These are phyloP conservation scores for Diaporthe caulivora DNA, from an alignment of 2,329 filamentous ascomycete genomes.

Conservation along the genomic window DNA sequence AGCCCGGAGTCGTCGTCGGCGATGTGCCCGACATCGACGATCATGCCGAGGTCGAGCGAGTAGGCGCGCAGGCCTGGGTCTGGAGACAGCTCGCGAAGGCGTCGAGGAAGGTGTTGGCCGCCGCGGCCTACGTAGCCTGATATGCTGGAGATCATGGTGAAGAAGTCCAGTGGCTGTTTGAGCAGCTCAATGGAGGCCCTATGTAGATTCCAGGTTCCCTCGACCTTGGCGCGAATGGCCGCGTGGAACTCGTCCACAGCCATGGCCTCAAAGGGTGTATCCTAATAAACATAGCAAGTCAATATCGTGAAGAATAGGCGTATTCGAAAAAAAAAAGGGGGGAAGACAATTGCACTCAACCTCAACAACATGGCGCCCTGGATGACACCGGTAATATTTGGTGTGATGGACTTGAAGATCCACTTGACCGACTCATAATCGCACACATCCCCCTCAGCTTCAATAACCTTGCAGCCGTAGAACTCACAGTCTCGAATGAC, in stretches of 20 bases:
- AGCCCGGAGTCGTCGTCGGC: constrained; percentile 41
- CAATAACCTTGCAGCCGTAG: constrained; percentile 41
- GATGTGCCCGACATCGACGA: constrained; percentile 50
- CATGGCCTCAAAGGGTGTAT: constrained; percentile 1
- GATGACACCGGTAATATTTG: constrained; percentile 46
- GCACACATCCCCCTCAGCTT: constrained; percentile 41
- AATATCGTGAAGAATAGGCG: too few relatives aligned
- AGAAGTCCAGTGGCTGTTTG: constrained; percentile 50
- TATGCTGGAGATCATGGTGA: constrained; percentile 51
- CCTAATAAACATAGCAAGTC: too few relatives aligned
- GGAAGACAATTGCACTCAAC: too few relatives aligned
- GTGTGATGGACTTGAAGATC: constrained; percentile 28
- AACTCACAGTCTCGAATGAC: constrained; percentile 41
- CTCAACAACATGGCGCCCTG: constrained; percentile 49
- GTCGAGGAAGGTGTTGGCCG: constrained; percentile 57
- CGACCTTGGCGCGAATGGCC: constrained; percentile 50
- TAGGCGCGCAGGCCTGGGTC: constrained; percentile 49
- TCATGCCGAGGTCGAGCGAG: constrained; percentile 54
- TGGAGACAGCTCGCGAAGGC: constrained; percentile 53
- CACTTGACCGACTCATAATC: constrained; percentile 34
- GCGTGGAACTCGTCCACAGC: constrained; percentile 47
- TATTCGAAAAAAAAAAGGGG: too few relatives aligned
- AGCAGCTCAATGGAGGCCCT: too few relatives aligned
- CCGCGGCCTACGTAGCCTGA: constrained; percentile 52
- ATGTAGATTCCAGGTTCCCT: constrained; percentile 55